Percentiles rank a stretch among this genome's conserved stretches.
phyloP scores from a whole-genome alignment of 1,284 basidiomycete genomes.

The Limonomyces culmigenus region DNA sequence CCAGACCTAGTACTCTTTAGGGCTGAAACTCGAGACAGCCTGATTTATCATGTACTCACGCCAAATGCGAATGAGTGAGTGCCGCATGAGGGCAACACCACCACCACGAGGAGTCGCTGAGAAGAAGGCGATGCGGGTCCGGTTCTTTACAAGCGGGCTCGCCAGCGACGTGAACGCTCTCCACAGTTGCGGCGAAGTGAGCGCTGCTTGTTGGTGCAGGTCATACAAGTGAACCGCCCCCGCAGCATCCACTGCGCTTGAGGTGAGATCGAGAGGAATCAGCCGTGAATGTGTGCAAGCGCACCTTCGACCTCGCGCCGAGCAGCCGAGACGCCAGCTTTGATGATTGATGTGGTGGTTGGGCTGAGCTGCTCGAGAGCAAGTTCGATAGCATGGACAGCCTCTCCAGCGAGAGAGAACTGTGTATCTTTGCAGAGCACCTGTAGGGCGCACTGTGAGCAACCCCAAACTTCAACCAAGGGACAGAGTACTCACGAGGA shows the following conservation, averaged over 20 bases:
- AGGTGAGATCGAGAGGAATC: background rate
- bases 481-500: constrained; percentile 1
- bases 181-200: constrained; percentile 1
- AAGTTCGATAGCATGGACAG: background rate
- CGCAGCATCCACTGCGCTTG: constrained; percentile 1
- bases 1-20: background rate
- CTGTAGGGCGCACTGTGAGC: too few relatives aligned
- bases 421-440: too few relatives aligned
- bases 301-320: constrained; percentile 1
- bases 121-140: constrained; percentile 1
- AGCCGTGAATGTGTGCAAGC: background rate
- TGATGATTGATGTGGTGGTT: constrained; percentile 1
- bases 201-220: constrained; percentile 1
- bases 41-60: constrained; percentile 1
- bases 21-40: background rate
- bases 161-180: constrained; percentile 1
- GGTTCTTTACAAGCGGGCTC: background rate
- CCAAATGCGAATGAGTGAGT: constrained; percentile 2
- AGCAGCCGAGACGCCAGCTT: background rate
- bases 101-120: constrained; percentile 2
- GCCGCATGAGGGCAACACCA: constrained; percentile 3
- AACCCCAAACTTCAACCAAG: too few relatives aligned
- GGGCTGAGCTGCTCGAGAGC: constrained; percentile 1
- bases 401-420: constrained; percentile 3
- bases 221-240: constrained; percentile 2